These are phyloP conservation scores for Pseudopithomyces maydicus DNA, from an alignment of 2,329 filamentous ascomycete genomes.

Conservation along the genomic window DNA sequence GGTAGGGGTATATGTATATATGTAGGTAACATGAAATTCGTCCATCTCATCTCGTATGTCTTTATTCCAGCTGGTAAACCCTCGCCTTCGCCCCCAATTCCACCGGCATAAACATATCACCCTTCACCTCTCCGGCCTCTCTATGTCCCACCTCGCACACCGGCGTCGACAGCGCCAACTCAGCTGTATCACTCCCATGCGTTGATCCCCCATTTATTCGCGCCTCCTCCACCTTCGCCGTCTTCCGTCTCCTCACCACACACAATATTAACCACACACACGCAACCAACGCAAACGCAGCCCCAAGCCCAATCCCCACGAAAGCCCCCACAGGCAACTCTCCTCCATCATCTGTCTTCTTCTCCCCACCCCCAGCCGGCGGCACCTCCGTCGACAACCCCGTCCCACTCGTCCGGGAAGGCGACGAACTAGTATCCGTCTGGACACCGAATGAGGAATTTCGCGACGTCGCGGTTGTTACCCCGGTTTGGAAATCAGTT, in stretches of 20 bases:
- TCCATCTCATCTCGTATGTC: no score
- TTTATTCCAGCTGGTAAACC: neutral
- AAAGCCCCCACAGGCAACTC: neutral
- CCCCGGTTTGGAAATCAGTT: neutral
- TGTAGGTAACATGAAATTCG: no score
- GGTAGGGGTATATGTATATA: no score
- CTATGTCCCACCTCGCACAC: neutral
- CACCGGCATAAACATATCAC: neutral
- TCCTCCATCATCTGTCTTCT: neutral
- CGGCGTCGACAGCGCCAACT: neutral
- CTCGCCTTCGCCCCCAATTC: neutral
- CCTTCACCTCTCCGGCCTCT: neutral
- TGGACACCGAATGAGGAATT: neutral
- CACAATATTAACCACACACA: neutral
- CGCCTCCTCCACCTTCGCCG: no score
- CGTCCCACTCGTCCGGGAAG: neutral
- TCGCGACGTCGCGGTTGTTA: neutral
- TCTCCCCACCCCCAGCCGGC: neutral
- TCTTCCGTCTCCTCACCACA: neutral
- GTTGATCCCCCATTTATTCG: neutral
- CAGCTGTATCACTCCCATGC: neutral
- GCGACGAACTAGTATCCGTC: neutral
- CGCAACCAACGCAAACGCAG: neutral
- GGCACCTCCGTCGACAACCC: neutral
- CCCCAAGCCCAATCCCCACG: neutral